Evolutionary conservation across 2,329 filamentous ascomycete genomes (phyloP), one percentile per base, ranked within the genome.

Genomic region (Ophiostoma ips): DNA sequence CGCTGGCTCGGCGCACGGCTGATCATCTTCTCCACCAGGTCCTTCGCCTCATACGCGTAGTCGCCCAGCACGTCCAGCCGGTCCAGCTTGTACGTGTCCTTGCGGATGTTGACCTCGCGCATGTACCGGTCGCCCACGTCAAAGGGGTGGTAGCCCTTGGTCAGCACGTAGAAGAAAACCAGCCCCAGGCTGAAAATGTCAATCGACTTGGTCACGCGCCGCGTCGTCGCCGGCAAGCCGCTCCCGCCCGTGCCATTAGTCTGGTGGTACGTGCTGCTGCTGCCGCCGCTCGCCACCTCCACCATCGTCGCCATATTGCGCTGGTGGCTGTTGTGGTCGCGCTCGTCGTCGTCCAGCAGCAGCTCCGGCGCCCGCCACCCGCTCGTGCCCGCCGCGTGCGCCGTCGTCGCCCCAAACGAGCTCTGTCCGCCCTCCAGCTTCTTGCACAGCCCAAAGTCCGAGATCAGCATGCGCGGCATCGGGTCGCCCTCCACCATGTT

Each of bases 101-200:
- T 94, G 59, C 94, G 88, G 59, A 98, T 96, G 65, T 98, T 96
- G 59, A 94, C 85, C 66, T 98, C 92, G 48, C 92, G 81, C 79
- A 94, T 94, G 71, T 92, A 96, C 46, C 87, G 81, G 61, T 92
- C 88, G 50, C 92, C 89, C 55, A 88, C 89, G 62, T 95, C 90
- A 60, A 94, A 98, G 0, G 92, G 92, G 64, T 98, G 92, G 1
- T 76, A 79, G 15, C 92, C 92, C 55, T 88, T 85, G 1, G 90
- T 95, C 53, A 98, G 73, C n/a, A 96, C 89, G 63, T 95, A 98
- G 68, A 89, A 96, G 71, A 95, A 98, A n/a, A 98, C 88, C 49
- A 95, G 83, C 1, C 92, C 92, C 34, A 98, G 76, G 0, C 89
- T 95, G 68, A 98, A 98, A 24, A 98, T 95, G 62, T 98, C 92